These are phyloP conservation scores for Gigaspora rosea DNA, from an alignment of 192 early-diverging fungal genomes.

Conservation along the genomic window DNA sequence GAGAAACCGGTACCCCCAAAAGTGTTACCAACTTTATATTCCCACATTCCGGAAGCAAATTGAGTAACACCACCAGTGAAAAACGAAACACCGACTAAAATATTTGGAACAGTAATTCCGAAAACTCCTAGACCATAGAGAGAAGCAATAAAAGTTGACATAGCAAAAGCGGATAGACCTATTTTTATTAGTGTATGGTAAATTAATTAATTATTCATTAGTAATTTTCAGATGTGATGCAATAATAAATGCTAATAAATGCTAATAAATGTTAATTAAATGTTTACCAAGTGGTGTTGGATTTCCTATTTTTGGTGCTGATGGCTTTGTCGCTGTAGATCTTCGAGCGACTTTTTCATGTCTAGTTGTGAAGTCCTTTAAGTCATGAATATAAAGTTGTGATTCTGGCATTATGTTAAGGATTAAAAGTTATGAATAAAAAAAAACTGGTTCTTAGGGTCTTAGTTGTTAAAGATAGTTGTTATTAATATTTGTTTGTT, in stretches of 20 bases:
- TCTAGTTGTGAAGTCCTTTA: too few relatives aligned
- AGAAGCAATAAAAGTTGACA: slow-evolving; percentile 37
- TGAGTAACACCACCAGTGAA: slow-evolving; percentile 50
- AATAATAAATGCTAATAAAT: background rate
- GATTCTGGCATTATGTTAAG: background rate
- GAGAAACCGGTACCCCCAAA: slow-evolving; percentile 82
- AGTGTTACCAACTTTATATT: slow-evolving; percentile 75
- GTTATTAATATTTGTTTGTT: too few relatives aligned
- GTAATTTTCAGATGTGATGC: background rate
- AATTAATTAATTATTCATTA: background rate
- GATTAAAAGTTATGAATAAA: too few relatives aligned
- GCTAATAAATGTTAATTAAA: background rate
- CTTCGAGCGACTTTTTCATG: background rate
- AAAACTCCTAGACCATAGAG: background rate
- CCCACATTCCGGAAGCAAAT: slow-evolving; percentile 82
- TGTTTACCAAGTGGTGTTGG: slow-evolving; percentile 57
- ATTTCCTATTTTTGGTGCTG: slow-evolving; percentile 41
- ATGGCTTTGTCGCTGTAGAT: background rate
- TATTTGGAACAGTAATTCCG: slow-evolving; percentile 58
- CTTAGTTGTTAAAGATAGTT: too few relatives aligned
- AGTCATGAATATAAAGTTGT: background rate
- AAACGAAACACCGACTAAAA: slow-evolving; percentile 73
- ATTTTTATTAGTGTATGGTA: background rate
- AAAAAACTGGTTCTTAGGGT: too few relatives aligned
- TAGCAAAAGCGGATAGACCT: slow-evolving; percentile 60